A percentile compares a stretch with the other conserved stretches of the same genome.
These are phyloP conservation scores for Agaricus blazei DNA, from an alignment of 768 basidiomycete genomes.

Conservation along the genomic window DNA sequence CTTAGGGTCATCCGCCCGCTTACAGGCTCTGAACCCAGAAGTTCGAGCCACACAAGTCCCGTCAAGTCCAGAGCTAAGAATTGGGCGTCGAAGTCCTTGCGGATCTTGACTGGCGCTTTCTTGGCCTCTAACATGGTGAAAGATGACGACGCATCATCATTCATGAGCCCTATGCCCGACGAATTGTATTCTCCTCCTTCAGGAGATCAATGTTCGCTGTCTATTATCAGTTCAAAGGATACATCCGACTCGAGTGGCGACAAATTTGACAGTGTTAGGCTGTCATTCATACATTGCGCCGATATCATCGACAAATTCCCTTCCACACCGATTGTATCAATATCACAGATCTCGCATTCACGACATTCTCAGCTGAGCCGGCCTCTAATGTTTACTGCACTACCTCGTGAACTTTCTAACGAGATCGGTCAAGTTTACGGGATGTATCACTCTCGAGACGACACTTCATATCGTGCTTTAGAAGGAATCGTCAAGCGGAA, in stretches of 20 bases:
- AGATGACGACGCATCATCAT: conserved; percentile 1
- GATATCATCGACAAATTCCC: neutral
- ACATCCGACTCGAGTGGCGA: neutral
- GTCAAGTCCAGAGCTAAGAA: neutral
- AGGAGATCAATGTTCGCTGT: neutral
- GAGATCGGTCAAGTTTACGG: neutral
- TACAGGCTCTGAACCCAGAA: neutral
- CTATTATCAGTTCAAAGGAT: neutral
- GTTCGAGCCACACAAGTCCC: neutral
- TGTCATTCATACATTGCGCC: neutral
- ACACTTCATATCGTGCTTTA: neutral
- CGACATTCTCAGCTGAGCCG: neutral
- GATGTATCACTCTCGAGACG: neutral
- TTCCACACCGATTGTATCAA: neutral
- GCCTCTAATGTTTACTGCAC: neutral
- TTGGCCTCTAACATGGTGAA: neutral
- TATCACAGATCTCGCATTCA: neutral
- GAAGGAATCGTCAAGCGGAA: neutral
- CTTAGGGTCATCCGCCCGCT: conserved; percentile 1
- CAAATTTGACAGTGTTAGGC: neutral
- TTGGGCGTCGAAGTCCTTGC: neutral
- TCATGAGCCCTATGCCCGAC: conserved; percentile 7
- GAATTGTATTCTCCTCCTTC: neutral
- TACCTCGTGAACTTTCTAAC: neutral
- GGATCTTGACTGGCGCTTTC: neutral